Evolutionary conservation across 352 stramenopile species (phyloP), one percentile per base, ranked within the genome.

Genomic region (Phytophthora sp.): DNA sequence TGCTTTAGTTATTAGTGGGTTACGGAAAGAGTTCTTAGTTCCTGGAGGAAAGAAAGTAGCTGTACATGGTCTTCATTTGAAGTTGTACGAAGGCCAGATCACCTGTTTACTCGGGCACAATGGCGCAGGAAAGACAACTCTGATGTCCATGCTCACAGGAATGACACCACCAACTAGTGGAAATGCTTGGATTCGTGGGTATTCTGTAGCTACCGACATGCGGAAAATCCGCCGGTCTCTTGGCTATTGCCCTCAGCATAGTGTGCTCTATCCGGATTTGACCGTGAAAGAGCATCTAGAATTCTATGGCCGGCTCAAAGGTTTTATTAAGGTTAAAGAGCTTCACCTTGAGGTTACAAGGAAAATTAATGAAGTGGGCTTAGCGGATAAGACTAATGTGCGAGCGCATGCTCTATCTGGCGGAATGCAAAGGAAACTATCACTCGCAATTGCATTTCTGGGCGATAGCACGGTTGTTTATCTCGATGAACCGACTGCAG

Each of bases 161-260:
- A 90, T 94, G 82, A 82, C 74, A 0, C 44, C 72, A 2, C 78
- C 84, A 0, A 80, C 82, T 0, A 78, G 60, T 17, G 87, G 85
- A 11, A 77, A 89, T 41, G 85, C 84, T 5, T 66, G 65, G 41
- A 69, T 94, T 8, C 46, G 76, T n/a, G 86, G 87, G 0, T 45
- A 77, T 42, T 89, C 81, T 2, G 66, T 93, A 28, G 43, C 65
- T 2, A 67, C 72, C 6, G 76, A 98, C 58, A 93, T 99, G 82
- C 44, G 70, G 12, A 32, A 65, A 17, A 92, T 99, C 23, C 92
- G 97, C 2, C 94, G 45, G 41, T 89, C 60, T 30, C 82, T 99
- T 23, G 97, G 96, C 7, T 94, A 99, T 52, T 99, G 97, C 65
- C 88, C 97, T 18, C 97, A 99, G 54, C 94, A 99, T 72, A 97